These are phyloP conservation scores for Eucalyptus caleyi DNA, from an alignment of 345 rosid genomes.

Conservation along the genomic window DNA sequence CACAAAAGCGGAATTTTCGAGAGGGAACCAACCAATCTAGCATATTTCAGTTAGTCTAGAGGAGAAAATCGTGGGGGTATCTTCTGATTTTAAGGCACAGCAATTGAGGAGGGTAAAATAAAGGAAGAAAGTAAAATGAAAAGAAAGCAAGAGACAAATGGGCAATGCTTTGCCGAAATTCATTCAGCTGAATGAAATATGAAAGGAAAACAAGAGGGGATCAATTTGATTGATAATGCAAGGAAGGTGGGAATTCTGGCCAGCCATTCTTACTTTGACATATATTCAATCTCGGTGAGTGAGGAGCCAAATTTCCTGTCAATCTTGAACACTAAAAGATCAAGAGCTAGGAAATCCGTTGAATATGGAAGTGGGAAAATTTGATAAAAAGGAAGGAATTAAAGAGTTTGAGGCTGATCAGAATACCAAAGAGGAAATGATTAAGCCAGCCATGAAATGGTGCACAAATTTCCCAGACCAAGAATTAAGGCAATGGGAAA, in stretches of 20 bases:
- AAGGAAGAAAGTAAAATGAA: too few relatives aligned
- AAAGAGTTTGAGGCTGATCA: background rate
- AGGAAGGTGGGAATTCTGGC: background rate
- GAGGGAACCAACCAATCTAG: too few relatives aligned
- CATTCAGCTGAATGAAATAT: background rate
- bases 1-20: rapidly evolving
- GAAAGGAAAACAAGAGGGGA: background rate
- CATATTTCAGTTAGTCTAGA: rapidly evolving
- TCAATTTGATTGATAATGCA: background rate
- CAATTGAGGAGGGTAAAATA: too few relatives aligned
- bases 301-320: background rate
- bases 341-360: background rate
- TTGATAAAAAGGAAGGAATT: background rate
- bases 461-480: background rate
- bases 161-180: too few relatives aligned
- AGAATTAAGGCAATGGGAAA: background rate
- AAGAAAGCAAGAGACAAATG: too few relatives aligned
- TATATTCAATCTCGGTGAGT: background rate
- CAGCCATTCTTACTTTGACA: background rate
- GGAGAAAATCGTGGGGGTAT: too few relatives aligned
- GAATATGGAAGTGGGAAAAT: rapidly evolving
- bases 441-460: background rate
- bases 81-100: rapidly evolving
- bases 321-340: too few relatives aligned
- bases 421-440: background rate